Evolutionary conservation across 176 grass and related monocot genomes (phyloP).

Genomic region (Lolium multiflorum): DNA sequence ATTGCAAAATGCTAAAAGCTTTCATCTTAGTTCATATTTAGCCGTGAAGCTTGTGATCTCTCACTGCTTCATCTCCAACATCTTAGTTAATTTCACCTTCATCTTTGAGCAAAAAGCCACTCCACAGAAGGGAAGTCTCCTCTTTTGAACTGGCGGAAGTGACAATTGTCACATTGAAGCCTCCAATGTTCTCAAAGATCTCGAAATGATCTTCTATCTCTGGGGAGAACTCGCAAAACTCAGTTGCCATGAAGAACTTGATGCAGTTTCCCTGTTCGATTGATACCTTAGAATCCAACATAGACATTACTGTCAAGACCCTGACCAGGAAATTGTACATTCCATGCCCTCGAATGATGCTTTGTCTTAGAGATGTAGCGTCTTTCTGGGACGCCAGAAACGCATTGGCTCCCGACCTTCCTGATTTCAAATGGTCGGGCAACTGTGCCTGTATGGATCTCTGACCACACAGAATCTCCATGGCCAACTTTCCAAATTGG

Average conservation of each 20-base stretch:
- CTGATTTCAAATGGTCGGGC: constrained; percentile 24
- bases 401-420: constrained; percentile 36
- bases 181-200: constrained; percentile 53
- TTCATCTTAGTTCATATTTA: neutral
- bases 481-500: constrained; percentile 59
- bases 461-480: constrained; percentile 65
- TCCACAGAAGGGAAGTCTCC: constrained; percentile 26
- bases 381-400: constrained; percentile 23
- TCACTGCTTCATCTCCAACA: neutral
- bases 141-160: constrained; percentile 49
- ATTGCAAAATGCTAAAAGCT: neutral
- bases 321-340: constrained; percentile 53
- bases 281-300: constrained; percentile 44
- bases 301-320: constrained; percentile 55
- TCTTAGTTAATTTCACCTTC: constrained; percentile 22
- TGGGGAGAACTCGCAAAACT: constrained; percentile 54
- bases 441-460: constrained; percentile 39
- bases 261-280: constrained; percentile 49
- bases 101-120: constrained; percentile 32
- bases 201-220: constrained; percentile 58
- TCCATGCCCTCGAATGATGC: constrained; percentile 40
- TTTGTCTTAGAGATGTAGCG: neutral
- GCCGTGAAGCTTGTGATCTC: neutral
- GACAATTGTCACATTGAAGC: constrained; percentile 52
- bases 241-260: constrained; percentile 56